Evolutionary conservation across 192 early-diverging fungal genomes (phyloP).

Genomic region (Thamnidium elegans): DNA sequence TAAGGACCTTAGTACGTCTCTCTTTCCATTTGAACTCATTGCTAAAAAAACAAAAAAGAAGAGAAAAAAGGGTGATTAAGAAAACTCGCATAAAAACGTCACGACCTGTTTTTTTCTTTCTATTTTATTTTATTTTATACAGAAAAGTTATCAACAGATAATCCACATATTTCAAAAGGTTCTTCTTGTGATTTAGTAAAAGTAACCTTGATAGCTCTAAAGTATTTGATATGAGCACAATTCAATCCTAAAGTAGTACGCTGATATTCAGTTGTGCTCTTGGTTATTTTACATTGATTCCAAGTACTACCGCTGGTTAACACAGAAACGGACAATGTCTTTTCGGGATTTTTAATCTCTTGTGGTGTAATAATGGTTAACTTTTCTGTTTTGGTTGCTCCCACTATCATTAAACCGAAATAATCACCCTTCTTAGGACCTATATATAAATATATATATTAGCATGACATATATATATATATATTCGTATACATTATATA

Average conservation of each 20-base stretch:
- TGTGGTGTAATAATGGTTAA: conserved; percentile 17
- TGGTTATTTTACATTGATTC: conserved; percentile 6
- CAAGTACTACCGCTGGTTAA: conserved; percentile 10
- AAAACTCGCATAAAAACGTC: neutral
- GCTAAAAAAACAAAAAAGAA: conserved; percentile 1
- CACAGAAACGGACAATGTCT: conserved; percentile 11
- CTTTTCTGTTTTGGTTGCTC: conserved; percentile 6
- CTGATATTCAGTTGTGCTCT: too few species aligned
- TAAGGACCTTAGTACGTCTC: conserved; percentile 31
- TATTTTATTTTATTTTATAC: conserved; percentile 1
- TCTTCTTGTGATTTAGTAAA: conserved; percentile 6
- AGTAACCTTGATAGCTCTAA: conserved; percentile 10
- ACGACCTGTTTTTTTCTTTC: neutral
- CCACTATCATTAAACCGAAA: conserved; percentile 51
- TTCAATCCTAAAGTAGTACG: neutral
- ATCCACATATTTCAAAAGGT: conserved; percentile 19
- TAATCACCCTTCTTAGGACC: conserved; percentile 44
- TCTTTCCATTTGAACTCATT: conserved; percentile 30
- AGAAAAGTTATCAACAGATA: conserved; percentile 8
- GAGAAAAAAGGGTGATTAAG: neutral
- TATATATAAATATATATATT: conserved; percentile 13
- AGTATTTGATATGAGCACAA: neutral
- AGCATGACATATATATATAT: neutral
- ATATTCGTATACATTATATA: neutral
- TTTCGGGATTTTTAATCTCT: conserved; percentile 9